A percentile compares a stretch with the other conserved stretches of the same genome.
These are phyloP conservation scores for Vanrija humicola DNA, from an alignment of 1,284 basidiomycete species.

Conservation along the genomic window DNA sequence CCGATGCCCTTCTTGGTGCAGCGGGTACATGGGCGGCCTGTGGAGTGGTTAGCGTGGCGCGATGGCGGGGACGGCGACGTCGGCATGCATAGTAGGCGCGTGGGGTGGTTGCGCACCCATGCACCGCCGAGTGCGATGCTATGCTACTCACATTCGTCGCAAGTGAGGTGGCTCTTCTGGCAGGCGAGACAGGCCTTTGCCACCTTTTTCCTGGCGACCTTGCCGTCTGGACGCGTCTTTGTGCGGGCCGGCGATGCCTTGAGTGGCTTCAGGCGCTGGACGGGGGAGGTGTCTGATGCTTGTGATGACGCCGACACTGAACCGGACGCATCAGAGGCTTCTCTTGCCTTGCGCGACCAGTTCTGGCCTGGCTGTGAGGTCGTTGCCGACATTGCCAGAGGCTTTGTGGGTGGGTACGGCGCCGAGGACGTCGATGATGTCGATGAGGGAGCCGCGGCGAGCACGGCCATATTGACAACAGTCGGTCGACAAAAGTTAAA, in stretches of 20 bases:
- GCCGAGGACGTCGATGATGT: too few relatives aligned
- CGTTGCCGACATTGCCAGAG: too few relatives aligned
- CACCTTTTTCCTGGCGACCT: conserved; percentile 59
- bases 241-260: not conserved
- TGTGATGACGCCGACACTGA: conserved; percentile 5
- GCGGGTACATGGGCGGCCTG: conserved; percentile 89
- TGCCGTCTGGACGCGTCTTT: conserved; percentile 17
- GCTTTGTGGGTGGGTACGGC: too few relatives aligned
- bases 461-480: too few relatives aligned
- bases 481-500: too few relatives aligned
- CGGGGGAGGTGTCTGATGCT: not conserved
- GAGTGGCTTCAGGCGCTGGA: too few relatives aligned
- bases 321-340: conserved; percentile 8
- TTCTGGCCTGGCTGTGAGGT: not conserved
- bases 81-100: not conserved
- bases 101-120: not conserved
- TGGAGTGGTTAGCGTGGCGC: not conserved
- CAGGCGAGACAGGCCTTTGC: conserved; percentile 81
- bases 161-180: conserved; percentile 90
- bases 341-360: conserved; percentile 8
- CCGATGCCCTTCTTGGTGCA: conserved; percentile 92
- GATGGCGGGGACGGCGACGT: conserved; percentile 6
- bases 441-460: too few relatives aligned
- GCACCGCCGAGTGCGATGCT: too few relatives aligned
- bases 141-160: conserved; percentile 75